These are phyloP conservation scores for Claviceps purpurea DNA, from an alignment of 2,329 filamentous ascomycete species.

Conservation along the genomic window DNA sequence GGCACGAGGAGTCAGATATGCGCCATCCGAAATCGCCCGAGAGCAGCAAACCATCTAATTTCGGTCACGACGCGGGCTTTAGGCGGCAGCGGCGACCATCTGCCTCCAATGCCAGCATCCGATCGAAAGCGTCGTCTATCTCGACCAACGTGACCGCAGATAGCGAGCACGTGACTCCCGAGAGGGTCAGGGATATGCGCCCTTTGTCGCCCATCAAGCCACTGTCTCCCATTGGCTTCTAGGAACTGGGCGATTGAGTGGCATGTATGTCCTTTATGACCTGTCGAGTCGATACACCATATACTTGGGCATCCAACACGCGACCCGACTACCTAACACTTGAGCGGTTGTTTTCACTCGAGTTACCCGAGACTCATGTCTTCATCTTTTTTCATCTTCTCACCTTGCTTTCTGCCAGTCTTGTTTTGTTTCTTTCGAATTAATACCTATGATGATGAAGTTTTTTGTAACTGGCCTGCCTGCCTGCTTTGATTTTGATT, in stretches of 20 bases:
- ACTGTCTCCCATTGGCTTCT: conserved; percentile 48
- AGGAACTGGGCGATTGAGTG: conserved; percentile 5
- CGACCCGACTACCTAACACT: background rate
- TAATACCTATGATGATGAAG: conserved; percentile 2
- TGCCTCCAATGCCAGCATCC: conserved; percentile 29
- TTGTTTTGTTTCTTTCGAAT: background rate
- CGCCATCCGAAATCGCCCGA: conserved; percentile 44
- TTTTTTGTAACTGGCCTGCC: background rate
- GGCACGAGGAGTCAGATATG: conserved; percentile 7
- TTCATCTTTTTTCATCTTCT: background rate
- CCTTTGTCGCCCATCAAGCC: conserved; percentile 54
- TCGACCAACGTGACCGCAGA: conserved; percentile 34
- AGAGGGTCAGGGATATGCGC: conserved; percentile 27
- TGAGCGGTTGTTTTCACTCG: background rate
- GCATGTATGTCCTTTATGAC: background rate
- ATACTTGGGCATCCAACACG: conserved; percentile 1
- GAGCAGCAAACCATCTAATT: conserved; percentile 41
- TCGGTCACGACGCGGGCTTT: conserved; percentile 24
- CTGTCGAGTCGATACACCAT: conserved; percentile 3
- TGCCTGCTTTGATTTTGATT: background rate
- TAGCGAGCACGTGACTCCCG: conserved; percentile 23
- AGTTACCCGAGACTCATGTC: background rate
- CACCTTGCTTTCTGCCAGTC: conserved; percentile 1
- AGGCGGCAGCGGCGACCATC: conserved; percentile 27
- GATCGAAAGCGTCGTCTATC: conserved; percentile 28